These are phyloP conservation scores for Mortierella alpina DNA, from an alignment of 192 early-diverging fungal species.

Conservation along the genomic window DNA sequence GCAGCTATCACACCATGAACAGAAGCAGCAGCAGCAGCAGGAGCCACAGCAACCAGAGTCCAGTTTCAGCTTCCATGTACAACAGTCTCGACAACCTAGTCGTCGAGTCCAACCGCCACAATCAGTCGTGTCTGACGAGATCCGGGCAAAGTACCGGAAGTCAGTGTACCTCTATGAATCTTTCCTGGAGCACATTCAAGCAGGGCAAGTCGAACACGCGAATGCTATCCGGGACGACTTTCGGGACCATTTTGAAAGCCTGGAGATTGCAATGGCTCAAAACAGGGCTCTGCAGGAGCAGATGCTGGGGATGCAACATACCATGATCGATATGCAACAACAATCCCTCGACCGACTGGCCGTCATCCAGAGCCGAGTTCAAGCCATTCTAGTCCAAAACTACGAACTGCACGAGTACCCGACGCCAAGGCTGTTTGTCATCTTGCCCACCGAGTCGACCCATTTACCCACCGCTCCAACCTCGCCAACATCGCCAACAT, in stretches of 20 bases:
- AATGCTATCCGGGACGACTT: slow-evolving; percentile 12
- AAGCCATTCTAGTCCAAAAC: slow-evolving; percentile 22
- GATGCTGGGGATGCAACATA: slow-evolving; percentile 20
- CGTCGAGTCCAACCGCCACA: background rate
- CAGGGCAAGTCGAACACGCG: slow-evolving; percentile 10
- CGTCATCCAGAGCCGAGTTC: slow-evolving; percentile 4
- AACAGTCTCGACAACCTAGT: background rate
- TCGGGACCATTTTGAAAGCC: slow-evolving; percentile 1
- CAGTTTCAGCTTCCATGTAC: background rate
- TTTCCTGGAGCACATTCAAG: slow-evolving; percentile 2
- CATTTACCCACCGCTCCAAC: no score
- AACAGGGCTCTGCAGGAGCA: slow-evolving; percentile 4
- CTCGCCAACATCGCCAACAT: background rate
- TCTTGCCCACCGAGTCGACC: background rate
- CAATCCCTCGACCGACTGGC: slow-evolving; percentile 6
- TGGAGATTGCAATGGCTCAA: slow-evolving; percentile 11
- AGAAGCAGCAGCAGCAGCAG: background rate
- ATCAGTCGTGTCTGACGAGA: background rate
- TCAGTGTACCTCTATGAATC: slow-evolving; percentile 22
- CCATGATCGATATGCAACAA: slow-evolving; percentile 13
- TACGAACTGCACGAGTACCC: slow-evolving; percentile 21
- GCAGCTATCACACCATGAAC: background rate
- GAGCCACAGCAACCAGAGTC: background rate
- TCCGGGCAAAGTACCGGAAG: background rate
- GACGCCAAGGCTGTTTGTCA: slow-evolving; percentile 18